Percentiles rank a stretch among this genome's conserved stretches.
phyloP scores from a whole-genome alignment of 2,329 filamentous ascomycete species.

The Hymenoscyphus scutula region DNA sequence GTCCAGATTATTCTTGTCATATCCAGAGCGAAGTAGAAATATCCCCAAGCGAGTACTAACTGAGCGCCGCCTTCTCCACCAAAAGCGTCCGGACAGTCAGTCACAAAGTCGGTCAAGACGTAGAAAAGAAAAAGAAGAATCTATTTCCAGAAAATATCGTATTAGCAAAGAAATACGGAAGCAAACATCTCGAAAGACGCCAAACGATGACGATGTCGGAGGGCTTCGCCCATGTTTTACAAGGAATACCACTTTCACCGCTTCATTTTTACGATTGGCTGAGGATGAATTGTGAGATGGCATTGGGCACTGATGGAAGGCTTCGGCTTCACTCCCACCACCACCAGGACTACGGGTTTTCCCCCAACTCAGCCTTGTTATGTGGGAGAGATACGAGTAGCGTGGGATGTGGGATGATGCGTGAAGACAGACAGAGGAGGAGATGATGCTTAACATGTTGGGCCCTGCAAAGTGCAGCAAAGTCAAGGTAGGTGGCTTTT shows the following conservation, averaged over 20 bases:
- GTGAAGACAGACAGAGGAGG: too few species aligned
- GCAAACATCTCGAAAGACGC: too few species aligned
- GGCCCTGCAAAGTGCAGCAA: neutral
- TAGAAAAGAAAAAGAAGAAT: neutral
- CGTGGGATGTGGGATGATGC: neutral
- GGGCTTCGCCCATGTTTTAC: constrained; percentile 5
- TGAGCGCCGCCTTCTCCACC: neutral
- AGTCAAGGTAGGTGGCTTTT: too few species aligned
- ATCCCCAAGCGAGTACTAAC: too few species aligned
- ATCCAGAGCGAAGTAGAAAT: too few species aligned
- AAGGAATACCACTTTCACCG: constrained; percentile 3
- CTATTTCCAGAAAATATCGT: neutral
- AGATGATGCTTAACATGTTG: too few species aligned
- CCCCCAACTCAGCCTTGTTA: constrained; percentile 11
- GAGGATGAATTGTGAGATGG: constrained; percentile 1
- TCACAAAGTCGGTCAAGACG: constrained; percentile 16
- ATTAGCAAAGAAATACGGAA: neutral
- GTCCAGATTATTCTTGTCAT: too few species aligned
- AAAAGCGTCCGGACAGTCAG: too few species aligned
- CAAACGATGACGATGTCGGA: constrained; percentile 3
- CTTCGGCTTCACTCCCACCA: too few species aligned
- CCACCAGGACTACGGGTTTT: neutral
- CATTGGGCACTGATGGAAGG: constrained; percentile 14
- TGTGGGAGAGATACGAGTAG: too few species aligned
- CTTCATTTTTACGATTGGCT: constrained; percentile 12